phyloP scores from a whole-genome alignment of 306 rosid genomes.

The Trifolium repens region DNA sequence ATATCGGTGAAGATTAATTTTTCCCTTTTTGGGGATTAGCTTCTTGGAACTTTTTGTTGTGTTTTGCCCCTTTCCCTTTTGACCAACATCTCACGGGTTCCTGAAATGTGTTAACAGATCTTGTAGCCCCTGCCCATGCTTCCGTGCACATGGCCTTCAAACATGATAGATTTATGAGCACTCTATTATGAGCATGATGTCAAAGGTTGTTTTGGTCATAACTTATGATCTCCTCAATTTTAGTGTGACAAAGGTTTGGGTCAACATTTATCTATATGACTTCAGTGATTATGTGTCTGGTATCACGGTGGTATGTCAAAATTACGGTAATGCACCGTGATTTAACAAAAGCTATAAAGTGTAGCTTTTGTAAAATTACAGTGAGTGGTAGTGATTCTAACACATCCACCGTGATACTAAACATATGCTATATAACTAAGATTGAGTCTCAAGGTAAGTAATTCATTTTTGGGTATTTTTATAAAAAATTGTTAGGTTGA shows the following conservation, averaged over 20 bases:
- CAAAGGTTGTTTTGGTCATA: not conserved
- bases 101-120: constrained; percentile 43
- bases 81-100: constrained; percentile 46
- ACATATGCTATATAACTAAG: not conserved
- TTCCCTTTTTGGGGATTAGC: constrained; percentile 14
- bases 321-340: too few species aligned
- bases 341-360: too few species aligned
- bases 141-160: constrained; percentile 54
- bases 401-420: too few species aligned
- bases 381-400: too few species aligned
- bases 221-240: not conserved
- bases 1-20: constrained; percentile 20
- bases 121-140: constrained; percentile 55
- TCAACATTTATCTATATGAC: not conserved
- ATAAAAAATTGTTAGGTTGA: too few species aligned
- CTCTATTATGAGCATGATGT: constrained; percentile 4
- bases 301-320: too few species aligned
- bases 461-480: too few species aligned
- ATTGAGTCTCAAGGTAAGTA: too few species aligned
- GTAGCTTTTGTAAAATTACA: too few species aligned
- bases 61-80: constrained; percentile 25
- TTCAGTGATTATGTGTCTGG: not conserved
- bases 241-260: not conserved
- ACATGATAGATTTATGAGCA: constrained; percentile 9
- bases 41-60: constrained; percentile 29